Base-by-base conservation (phyloP, 495 filamentous ascomycete species). In the Xylaria telfairii region DNA sequence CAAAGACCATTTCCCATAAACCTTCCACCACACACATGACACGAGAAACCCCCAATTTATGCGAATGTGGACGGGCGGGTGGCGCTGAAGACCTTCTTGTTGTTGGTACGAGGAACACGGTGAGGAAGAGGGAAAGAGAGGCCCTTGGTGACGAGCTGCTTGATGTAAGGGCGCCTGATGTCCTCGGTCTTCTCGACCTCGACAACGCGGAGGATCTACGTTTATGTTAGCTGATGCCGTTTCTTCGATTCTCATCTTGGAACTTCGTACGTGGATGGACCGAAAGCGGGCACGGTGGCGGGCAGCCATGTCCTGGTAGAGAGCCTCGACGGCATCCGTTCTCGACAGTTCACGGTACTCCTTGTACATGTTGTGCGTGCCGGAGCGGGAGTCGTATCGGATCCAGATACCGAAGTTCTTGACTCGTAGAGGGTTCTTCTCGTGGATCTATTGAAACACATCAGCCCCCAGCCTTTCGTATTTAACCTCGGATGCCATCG, bases 351-450 rank as follows among this genome's bases (percentile, higher is more conserved):
- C 96, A 82, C 96, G 92, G 90, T 98, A 98, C 89, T 99, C 96
- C 89, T 98, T 98, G 93, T 99, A 99, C 96, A 99, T 99, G 91
- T 99, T 99, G 93, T 99, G 96, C 76, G 96, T 99, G 77, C 96
- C 96, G 77, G 96, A 98, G 85, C 96, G 96, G 64, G 96, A 98
- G 87, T 99, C 95, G 88, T 99, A 99, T 80, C 96, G 95, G 86
- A 99, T 92, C 96, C 96, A 99, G 90, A 99, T 93, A 83, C 96
- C 96, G 86, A 98, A 98, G 92, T 97, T 98, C 93, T 99, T 99
- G 89, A 99, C 94, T 87, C 97, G 97, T 79, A 93, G 88, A 75
- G 96, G 96, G 83, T 93, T 93, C 91, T 97, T 98, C 93, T 99
- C 96, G 84, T 88, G 85, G 86, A 99, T 97, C 96, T 99, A 79